Base-by-base conservation (phyloP, 1,284 basidiomycete species). In the Pyrrhoderma lamaoense region DNA sequence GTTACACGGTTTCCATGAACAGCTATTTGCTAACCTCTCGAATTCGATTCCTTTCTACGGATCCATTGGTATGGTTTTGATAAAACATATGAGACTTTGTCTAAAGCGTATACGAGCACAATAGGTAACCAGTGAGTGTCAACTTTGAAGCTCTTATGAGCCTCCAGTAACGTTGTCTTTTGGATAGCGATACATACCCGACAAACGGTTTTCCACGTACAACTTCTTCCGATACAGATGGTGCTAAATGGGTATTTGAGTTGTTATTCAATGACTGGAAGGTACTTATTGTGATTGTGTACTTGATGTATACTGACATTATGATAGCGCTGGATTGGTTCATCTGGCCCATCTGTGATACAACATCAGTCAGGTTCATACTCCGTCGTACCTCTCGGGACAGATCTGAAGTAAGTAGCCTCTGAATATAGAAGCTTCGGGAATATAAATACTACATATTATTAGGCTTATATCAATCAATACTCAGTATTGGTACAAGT, bases 401-500 rank as follows among this genome's bases (percentile, higher is more conserved):
- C 70, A 42, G 70, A 69, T 23, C 61, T 78, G 37, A 65, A 71
- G 72, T 74, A 56, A 14, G 56, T 48, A 11, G 39, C 3, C 18
- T 8, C 13, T 37, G 22, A 18, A 23, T 21, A 42, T 47, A 8
- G 5, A 31, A 18, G 13, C 21, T 14, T 42, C 8, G 42, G 42
- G 18, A 13, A 22, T 7, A 19, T 23, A 22, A 16, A 38, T 21
- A n/a, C 37, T 35, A n/a, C n/a, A n/a, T n/a, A n/a, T 38, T 16
- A 42, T 2, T 35, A 76, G 74, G 9, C 70, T 82, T 38, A 72
- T 82, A 35, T 75, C 76, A 0, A 54, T 80, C 51, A 82, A 82
- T 53, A 76, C 76, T 3, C 70, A 75, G 18, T 80, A 75, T 52
- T 79, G 77, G 76, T 79, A 76, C 58, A 75, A 72, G 56, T 65